Evolutionary conservation across 495 filamentous ascomycete genomes (phyloP).

Genomic region (Lindgomyces ingoldianus): DNA sequence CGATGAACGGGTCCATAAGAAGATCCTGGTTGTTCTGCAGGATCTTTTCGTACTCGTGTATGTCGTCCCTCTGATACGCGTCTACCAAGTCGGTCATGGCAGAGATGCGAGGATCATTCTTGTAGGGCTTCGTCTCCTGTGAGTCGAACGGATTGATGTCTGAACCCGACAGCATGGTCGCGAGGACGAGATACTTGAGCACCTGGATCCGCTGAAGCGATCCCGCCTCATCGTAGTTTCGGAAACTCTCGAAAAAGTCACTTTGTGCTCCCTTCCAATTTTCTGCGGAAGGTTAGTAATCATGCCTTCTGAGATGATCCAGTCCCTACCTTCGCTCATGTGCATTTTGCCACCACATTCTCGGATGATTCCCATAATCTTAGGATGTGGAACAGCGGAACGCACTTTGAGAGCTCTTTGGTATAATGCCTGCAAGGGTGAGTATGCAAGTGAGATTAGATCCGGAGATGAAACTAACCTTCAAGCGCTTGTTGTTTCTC

Average conservation of each 20-base stretch:
- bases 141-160: constrained; percentile 99
- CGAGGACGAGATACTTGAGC: constrained; percentile 92
- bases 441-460: constrained; percentile 29
- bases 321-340: constrained; percentile 75
- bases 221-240: constrained; percentile 97
- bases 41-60: constrained; percentile 84
- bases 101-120: constrained; percentile 88
- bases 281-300: constrained; percentile 53
- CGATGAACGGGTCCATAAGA: constrained; percentile 90
- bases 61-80: constrained; percentile 94
- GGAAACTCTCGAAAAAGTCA: constrained; percentile 98
- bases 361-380: constrained; percentile 98
- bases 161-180: constrained; percentile 99
- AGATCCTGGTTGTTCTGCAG: constrained; percentile 87
- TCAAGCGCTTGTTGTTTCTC: constrained; percentile 95
- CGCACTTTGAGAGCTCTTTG: constrained; percentile 84
- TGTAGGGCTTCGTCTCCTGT: constrained; percentile 99
- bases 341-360: constrained; percentile 99
- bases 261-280: constrained; percentile 97
- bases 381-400: constrained; percentile 94
- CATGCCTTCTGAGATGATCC: background rate
- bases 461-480: constrained; percentile 50
- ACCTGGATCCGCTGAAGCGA: constrained; percentile 96
- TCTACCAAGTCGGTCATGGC: constrained; percentile 97
- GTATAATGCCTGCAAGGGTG: constrained; percentile 64